A percentile compares a stretch with the other conserved stretches of the same genome.
Evolutionary conservation across 768 basidiomycete genomes (phyloP).

Genomic region (Brasilioporus rufonigricans): DNA sequence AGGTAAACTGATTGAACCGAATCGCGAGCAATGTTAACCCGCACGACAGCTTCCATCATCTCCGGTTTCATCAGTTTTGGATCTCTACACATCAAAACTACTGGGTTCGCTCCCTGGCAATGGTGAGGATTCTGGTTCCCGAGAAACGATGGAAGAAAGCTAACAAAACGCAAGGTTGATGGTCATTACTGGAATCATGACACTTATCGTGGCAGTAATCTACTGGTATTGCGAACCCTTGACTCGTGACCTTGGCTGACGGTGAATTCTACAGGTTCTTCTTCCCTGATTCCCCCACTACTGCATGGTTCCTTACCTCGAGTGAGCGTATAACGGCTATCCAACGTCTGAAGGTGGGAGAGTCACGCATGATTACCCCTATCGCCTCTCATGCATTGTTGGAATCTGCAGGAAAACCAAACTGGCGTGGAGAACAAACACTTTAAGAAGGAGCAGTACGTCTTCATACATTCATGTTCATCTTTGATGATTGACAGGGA

Average conservation of each 20-base stretch:
- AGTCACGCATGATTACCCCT: no score
- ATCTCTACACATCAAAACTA: no score
- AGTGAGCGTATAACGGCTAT: constrained; percentile 60
- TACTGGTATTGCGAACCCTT: constrained; percentile 48
- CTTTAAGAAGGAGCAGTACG: constrained; percentile 78
- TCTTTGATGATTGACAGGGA: background rate
- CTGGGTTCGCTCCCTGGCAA: constrained; percentile 46
- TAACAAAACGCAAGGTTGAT: constrained; percentile 48
- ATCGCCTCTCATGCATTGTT: background rate
- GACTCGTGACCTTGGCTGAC: background rate
- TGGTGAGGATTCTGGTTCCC: constrained; percentile 39
- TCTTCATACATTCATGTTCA: constrained; percentile 1
- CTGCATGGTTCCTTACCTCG: constrained; percentile 68
- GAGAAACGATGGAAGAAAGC: background rate
- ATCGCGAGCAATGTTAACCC: constrained; percentile 3
- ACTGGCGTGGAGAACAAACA: constrained; percentile 80
- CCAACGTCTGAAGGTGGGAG: constrained; percentile 55
- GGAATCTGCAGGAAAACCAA: constrained; percentile 57
- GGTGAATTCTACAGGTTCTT: constrained; percentile 42
- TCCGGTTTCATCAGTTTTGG: constrained; percentile 60
- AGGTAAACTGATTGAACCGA: constrained; percentile 34
- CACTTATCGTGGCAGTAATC: constrained; percentile 45
- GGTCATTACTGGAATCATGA: constrained; percentile 64
- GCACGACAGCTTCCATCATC: background rate
- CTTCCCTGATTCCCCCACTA: constrained; percentile 75